These are phyloP conservation scores for Verticillium albo-atrum DNA, from an alignment of 2,329 filamentous ascomycete genomes.

Conservation along the genomic window DNA sequence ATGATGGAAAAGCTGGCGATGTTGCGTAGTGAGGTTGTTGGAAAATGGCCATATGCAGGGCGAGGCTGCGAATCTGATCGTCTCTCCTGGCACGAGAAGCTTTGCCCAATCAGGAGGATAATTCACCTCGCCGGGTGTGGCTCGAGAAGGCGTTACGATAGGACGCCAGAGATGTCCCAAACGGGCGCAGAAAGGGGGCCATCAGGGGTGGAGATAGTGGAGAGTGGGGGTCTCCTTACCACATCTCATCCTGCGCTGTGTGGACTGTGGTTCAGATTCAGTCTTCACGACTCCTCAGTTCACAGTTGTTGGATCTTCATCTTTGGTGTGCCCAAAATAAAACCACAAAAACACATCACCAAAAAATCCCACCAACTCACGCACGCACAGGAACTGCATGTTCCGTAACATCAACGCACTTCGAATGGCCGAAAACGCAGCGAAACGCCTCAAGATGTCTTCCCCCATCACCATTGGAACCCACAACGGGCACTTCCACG, in stretches of 20 bases:
- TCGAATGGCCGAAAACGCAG: conserved; percentile 63
- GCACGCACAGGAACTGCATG: conserved; percentile 24
- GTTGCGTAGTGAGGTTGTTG: background rate
- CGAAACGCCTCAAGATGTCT: conserved; percentile 78
- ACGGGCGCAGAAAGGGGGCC: background rate
- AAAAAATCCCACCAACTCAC: background rate
- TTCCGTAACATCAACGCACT: conserved; percentile 29
- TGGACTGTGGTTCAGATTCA: background rate
- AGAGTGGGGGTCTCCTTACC: background rate
- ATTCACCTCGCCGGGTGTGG: background rate
- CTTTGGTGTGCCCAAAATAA: background rate
- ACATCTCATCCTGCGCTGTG: background rate
- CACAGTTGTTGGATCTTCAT: background rate
- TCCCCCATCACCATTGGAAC: conserved; percentile 66
- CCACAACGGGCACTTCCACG: conserved; percentile 98
- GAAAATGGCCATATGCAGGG: background rate
- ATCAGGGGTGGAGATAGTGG: background rate
- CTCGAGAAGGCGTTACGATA: background rate
- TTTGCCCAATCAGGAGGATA: background rate
- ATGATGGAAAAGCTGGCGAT: background rate
- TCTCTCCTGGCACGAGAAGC: background rate
- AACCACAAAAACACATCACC: background rate
- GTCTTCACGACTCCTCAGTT: background rate
- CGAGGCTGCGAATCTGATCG: background rate
- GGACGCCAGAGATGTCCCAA: background rate